Base-by-base conservation (phyloP, 768 basidiomycete genomes). In the Phaeotremella fagi region DNA sequence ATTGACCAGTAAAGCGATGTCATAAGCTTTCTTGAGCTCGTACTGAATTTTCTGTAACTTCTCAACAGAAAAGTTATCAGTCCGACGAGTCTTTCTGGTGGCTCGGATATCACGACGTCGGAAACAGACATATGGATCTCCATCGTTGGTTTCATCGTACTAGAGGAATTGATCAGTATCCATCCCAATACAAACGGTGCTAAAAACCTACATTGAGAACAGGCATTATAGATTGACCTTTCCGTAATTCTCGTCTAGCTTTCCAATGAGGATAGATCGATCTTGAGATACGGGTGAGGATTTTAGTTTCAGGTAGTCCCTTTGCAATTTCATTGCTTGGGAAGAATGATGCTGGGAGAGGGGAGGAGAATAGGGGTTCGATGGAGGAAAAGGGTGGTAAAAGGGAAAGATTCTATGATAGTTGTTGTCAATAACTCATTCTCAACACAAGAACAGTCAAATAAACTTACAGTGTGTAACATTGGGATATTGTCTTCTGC, bases 71-170 rank as follows among this genome's bases (percentile, higher is more conserved):
- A 87, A 86, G 9, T 84, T 84, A 67, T 98, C 92, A 1, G 86
- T 86, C 14, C 90, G 85, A 6, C 94, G 84, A 7, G 94, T 97
- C 77, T 98, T 98, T 57, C 95, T 84, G 41, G 89, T 82, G 3
- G 88, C 84, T 72, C 98, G 98, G 75, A 87, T 85, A 72, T 98
- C 94, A 50, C 92, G 85, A 55, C 91, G 82, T 31, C 95, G 83
- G 80, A 99, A 99, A 75, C 95, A 99, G 41, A 97, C 87, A 59
- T 97, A 98, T 0, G 94, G 92, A 64, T 94, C 91, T 61, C 81
- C 80, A 42, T 85, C 85, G 72, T 95, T 90, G 18, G 86, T 81
- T 76, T 97, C 92, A 72, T 98, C 91, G 65, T 82, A 85, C 86
- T 88, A 55, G 14, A 61, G 27, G 27, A 25, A 24, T 5, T 11